Base-by-base conservation (phyloP, 2,329 filamentous ascomycete genomes). In the Epichloe brachyelytri region DNA sequence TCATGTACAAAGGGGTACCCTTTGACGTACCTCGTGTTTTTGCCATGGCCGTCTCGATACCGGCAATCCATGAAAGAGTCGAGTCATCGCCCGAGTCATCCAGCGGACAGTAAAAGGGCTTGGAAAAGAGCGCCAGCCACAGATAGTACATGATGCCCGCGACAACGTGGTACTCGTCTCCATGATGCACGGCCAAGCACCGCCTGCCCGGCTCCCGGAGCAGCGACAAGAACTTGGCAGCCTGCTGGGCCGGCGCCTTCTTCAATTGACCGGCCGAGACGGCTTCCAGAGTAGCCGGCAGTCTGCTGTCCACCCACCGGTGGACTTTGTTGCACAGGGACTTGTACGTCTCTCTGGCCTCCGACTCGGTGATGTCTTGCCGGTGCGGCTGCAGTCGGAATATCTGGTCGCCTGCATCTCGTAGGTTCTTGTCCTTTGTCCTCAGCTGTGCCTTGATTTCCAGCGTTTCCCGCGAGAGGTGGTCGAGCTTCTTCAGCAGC, bases 71-170 rank as follows among this genome's bases (percentile, higher is more conserved):
- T 20, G 53, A 51, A 11, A 62, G 33, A 4, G 63, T 66, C 17
- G 61, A 56, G 34, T 66, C 60, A 12, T 59, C 56, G 17, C 61
- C 58, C 1, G 55, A 55, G 40, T 66, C 63, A 49, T 66, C 64
- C 40, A 68, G 53, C 8, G 66, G 65, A 48, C 63, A 64, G 56
- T 68, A 68, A 51, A 68, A 68, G 0, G 65, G 62, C 49, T 63
- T 67, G 20, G 63, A 57, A 49, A 68, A 68, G 30, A 68, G 52
- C 2, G 58, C 63, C 30, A 65, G 53, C 57, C 65, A 64, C 10
- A 68, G 57, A 51, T 67, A 68, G 54, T 68, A 65, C 65, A 68
- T 67, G 48, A 68, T 66, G 38, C 61, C 56, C 10, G 61, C 64
- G 37, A 63, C 62, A 45, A 67, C 60, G 45, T 68, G 66, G 49